Evolutionary conservation across 768 basidiomycete species (phyloP).

Genomic region (Lactarius sp.): DNA sequence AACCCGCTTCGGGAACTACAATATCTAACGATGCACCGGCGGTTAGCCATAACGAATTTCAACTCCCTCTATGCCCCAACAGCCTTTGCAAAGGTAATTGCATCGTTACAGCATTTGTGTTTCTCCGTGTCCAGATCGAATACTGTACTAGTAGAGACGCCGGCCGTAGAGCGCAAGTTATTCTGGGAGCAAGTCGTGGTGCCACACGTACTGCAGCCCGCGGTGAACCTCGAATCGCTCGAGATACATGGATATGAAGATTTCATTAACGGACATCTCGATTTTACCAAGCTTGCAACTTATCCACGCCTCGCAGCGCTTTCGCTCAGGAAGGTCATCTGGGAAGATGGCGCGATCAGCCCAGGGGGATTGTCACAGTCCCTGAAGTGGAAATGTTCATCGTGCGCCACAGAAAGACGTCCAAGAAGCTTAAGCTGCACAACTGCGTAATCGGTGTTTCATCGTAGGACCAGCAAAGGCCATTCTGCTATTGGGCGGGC

Average conservation of each 20-base stretch:
- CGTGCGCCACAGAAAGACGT: not conserved
- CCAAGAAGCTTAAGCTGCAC: not conserved
- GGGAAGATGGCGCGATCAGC: not conserved
- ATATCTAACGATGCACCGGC: not conserved
- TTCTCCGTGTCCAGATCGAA: not conserved
- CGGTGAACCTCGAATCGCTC: not conserved
- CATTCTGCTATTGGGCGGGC: not conserved
- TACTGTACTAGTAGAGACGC: no score
- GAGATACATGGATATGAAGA: no score
- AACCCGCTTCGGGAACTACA: not conserved
- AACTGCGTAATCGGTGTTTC: not conserved
- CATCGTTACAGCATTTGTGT: not conserved
- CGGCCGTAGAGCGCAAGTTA: no score
- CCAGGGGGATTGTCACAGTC: not conserved
- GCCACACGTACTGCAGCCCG: not conserved
- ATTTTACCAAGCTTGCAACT: not conserved
- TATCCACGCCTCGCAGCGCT: not conserved
- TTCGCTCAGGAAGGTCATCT: not conserved
- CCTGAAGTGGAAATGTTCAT: not conserved
- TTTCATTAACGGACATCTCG: no score
- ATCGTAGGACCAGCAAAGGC: not conserved
- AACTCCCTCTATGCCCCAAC: not conserved
- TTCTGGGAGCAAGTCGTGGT: not conserved
- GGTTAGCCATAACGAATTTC: no score
- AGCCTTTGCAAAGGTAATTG: not conserved